These are phyloP conservation scores for Lactifluus echinatus DNA, from an alignment of 768 basidiomycete species.

Conservation along the genomic window DNA sequence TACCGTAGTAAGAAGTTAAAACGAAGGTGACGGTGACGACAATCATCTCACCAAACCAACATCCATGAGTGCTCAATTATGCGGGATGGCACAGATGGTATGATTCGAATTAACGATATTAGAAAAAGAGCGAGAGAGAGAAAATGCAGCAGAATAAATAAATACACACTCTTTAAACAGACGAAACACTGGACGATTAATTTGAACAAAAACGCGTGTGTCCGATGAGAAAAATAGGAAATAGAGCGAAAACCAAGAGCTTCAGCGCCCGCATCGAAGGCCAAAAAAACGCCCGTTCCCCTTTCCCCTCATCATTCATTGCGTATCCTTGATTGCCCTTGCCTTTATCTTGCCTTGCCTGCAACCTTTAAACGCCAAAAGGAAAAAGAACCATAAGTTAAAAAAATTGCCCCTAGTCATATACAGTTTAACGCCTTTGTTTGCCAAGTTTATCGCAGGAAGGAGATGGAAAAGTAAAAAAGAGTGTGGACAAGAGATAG, in stretches of 20 bases:
- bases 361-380: not conserved
- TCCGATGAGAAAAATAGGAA: not conserved
- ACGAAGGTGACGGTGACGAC: not conserved
- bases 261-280: not conserved
- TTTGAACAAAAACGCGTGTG: not conserved
- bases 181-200: not conserved
- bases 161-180: not conserved
- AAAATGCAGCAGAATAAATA: conserved; percentile 19
- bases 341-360: not conserved
- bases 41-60: not conserved
- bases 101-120: not conserved
- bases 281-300: not conserved
- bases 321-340: too few relatives aligned
- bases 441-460: not conserved
- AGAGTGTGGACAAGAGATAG: not conserved
- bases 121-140: not conserved
- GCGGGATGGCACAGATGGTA: conserved; percentile 9
- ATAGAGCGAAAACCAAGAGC: not conserved
- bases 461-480: not conserved
- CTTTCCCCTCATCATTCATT: not conserved
- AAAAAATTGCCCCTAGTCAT: not conserved
- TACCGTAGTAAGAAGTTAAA: not conserved
- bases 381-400: conserved; percentile 9
- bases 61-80: not conserved
- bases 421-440: conserved; percentile 1